Conservation (phyloP, 1,139 yeast species). For the Geotrichum citri-aurantii region DNA sequence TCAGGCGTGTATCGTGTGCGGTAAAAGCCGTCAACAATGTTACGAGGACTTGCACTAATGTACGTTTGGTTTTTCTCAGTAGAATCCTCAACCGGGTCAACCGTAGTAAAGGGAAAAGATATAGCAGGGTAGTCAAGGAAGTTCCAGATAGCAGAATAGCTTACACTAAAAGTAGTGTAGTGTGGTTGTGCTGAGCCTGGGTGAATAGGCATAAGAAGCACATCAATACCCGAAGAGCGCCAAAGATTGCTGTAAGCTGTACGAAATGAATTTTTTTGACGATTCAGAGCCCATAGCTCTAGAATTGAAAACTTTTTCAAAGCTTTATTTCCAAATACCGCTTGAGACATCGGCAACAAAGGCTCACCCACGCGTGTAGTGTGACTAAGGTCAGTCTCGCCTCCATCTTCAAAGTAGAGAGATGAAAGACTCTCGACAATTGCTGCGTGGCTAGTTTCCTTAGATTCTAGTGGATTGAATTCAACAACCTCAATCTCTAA, state of each 20-base stretch:
- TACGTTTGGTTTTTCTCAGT: slow-evolving; percentile 25
- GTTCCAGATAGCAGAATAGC: slow-evolving; percentile 49
- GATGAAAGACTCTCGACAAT: not conserved
- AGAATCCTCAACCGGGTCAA: slow-evolving; percentile 40
- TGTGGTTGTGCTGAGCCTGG: slow-evolving; percentile 68
- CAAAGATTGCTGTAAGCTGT: slow-evolving; percentile 36
- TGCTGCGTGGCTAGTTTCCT: not conserved
- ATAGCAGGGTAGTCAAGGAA: slow-evolving; percentile 48
- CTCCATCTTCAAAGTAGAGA: not conserved
- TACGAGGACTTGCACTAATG: slow-evolving; percentile 24
- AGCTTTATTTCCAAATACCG: slow-evolving; percentile 24
- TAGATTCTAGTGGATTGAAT: not conserved
- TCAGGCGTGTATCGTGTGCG: slow-evolving; percentile 36
- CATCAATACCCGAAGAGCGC: slow-evolving; percentile 54
- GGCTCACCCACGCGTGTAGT: not conserved
- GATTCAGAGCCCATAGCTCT: slow-evolving; percentile 37
- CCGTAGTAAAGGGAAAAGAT: slow-evolving; percentile 48
- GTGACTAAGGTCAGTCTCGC: not conserved
- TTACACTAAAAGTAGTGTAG: slow-evolving; percentile 64
- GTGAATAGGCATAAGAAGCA: slow-evolving; percentile 61
- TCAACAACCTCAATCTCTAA: slow-evolving; percentile 2
- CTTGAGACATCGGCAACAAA: slow-evolving; percentile 8
- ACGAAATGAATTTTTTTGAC: slow-evolving; percentile 32
- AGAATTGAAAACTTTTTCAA: slow-evolving; percentile 27
- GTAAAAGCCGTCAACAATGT: slow-evolving; percentile 30